Base-by-base conservation (phyloP, 805 yeast species). In the Nakazawaea anatomiae region DNA sequence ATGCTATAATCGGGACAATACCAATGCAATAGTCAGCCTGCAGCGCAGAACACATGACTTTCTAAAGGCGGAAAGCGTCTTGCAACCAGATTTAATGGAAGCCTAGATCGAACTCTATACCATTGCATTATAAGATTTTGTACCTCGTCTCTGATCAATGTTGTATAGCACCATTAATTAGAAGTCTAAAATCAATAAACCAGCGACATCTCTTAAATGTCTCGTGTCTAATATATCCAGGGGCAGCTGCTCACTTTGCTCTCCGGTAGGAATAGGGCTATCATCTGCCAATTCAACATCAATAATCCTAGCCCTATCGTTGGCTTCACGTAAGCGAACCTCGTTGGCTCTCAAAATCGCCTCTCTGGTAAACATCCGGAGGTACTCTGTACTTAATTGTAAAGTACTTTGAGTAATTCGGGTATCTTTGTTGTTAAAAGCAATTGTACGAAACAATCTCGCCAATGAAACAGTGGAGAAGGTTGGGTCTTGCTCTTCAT, bases 281-380 rank as follows among this genome's bases (percentile, higher is more conserved):
- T 70, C 74, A 1, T 66, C 66, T 12, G 55, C 58, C n/a, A 48
- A 54, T 36, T 52, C 44, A 5, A 43, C 49, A 28, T 39, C 45
- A n/a, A 29, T 18, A 44, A 31, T 47, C 11, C 31, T 40, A 29
- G 31, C 41, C 32, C 47, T 38, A 2, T 29, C 12, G 2, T 5
- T 30, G 18, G 51, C 48, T 46, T 58, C 70, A 47, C 53, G 82
- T 8, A 62, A 28, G 29, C 68, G 58, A 45, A 74, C 79, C 52
- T 80, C 83, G 55, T 82, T 80, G 8, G 87, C 74, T 52, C 88
- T 59, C 6, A 75, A 58, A 2, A 82, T 70, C 0, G 87, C 87
- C 60, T 82, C 88, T 44, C 73, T 71, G 12, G 83, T 73, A 58
- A 82, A 82, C 59, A 82, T 66, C 40, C 74, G 64, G 18, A 80